Conservation (phyloP, 257 asterid genomes). For the Ophiorrhiza pumila region DNA sequence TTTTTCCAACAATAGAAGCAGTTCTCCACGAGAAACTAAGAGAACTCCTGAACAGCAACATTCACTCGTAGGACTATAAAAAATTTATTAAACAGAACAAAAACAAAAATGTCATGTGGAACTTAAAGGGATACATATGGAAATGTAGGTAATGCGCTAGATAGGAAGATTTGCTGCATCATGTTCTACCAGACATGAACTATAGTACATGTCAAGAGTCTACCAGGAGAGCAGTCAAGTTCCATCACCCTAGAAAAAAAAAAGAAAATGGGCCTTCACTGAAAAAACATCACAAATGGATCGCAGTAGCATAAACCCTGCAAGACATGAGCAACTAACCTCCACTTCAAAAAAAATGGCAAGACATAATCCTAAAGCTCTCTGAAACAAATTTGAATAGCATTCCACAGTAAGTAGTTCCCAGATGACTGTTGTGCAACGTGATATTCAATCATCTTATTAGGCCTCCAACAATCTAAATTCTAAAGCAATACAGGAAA, state of each 20-base stretch:
- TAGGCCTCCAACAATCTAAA: neutral
- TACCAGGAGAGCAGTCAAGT: neutral
- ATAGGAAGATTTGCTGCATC: neutral
- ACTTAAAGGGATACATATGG: neutral
- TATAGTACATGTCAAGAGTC: neutral
- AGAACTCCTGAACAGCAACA: too few relatives aligned
- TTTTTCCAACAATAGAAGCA: neutral
- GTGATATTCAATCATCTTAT: neutral
- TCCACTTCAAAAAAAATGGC: neutral
- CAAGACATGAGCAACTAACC: neutral
- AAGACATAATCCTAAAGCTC: neutral
- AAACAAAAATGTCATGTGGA: neutral
- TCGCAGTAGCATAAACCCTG: neutral
- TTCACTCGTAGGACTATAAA: too few relatives aligned
- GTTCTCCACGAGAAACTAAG: neutral
- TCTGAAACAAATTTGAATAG: neutral
- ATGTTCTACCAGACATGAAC: neutral
- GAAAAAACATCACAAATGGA: neutral
- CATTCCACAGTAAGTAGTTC: neutral
- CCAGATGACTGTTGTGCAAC: neutral
- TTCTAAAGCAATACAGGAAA: neutral
- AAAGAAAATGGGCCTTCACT: too few relatives aligned
- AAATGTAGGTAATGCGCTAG: neutral
- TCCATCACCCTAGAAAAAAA: too few relatives aligned
- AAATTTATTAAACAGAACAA: neutral